phyloP scores from a whole-genome alignment of 352 stramenopile genomes.

The Phytopythium chamaehyphon region DNA sequence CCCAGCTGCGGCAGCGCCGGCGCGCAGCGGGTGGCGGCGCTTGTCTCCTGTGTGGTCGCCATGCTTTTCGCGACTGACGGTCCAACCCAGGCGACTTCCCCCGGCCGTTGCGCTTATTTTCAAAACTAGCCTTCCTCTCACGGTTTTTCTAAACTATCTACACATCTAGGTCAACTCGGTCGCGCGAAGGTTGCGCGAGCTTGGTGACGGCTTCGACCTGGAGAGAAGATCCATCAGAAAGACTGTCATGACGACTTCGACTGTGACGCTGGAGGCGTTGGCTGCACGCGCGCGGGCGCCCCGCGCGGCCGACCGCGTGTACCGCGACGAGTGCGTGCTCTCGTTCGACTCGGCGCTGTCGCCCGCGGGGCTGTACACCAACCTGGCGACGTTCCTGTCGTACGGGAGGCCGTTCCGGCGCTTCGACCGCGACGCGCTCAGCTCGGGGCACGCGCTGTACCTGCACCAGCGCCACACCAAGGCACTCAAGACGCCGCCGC shows the following conservation, averaged over 20 bases:
- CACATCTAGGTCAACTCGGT: too few species aligned
- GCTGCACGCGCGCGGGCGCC: conserved; percentile 43
- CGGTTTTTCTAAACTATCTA: too few species aligned
- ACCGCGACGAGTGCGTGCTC: conserved; percentile 97
- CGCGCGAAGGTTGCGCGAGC: conserved; percentile 13
- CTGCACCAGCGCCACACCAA: conserved; percentile 68
- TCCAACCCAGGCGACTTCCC: too few species aligned
- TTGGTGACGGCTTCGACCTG: too few species aligned
- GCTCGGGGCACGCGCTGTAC: conserved; percentile 44
- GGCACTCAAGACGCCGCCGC: conserved; percentile 11
- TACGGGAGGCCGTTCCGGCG: conserved; percentile 76
- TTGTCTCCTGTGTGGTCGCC: neutral
- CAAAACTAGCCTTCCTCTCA: too few species aligned
- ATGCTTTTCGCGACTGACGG: conserved; percentile 1
- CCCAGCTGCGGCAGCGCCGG: conserved; percentile 17
- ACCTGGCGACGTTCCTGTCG: conserved; percentile 92
- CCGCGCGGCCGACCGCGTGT: conserved; percentile 76
- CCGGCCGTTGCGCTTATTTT: too few species aligned
- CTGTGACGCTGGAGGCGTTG: conserved; percentile 22
- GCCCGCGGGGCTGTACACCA: conserved; percentile 82
- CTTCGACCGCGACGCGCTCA: conserved; percentile 42
- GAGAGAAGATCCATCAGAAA: neutral
- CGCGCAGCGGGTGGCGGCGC: conserved; percentile 5
- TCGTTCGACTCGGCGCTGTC: conserved; percentile 92
- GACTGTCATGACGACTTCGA: neutral